These are phyloP conservation scores for Annulohypoxylon maeteangense DNA, from an alignment of 495 filamentous ascomycete genomes.

Conservation along the genomic window DNA sequence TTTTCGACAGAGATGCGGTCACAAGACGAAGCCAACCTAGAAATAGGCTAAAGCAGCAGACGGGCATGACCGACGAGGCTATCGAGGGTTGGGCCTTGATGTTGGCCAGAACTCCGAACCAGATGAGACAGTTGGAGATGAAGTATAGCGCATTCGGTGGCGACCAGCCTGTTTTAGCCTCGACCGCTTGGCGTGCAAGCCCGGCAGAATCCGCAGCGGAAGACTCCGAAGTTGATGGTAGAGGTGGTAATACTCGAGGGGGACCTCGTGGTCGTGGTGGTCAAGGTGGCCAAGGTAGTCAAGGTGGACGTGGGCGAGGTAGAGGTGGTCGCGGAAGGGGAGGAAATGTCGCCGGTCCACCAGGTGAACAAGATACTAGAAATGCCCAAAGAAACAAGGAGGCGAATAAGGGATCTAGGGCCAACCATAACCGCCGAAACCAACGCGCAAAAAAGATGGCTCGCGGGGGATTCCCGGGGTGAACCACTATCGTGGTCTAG, in stretches of 20 bases:
- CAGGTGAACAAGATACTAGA: slow-evolving; percentile 68
- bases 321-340: slow-evolving; percentile 63
- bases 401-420: slow-evolving; percentile 69
- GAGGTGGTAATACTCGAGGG: slow-evolving; percentile 42
- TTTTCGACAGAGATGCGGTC: slow-evolving; percentile 75
- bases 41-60: slow-evolving; percentile 73
- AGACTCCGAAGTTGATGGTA: slow-evolving; percentile 53
- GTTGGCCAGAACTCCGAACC: slow-evolving; percentile 75
- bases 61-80: slow-evolving; percentile 90
- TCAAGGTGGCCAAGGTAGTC: slow-evolving; percentile 58
- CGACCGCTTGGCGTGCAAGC: slow-evolving; percentile 70
- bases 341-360: slow-evolving; percentile 67
- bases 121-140: slow-evolving; percentile 71
- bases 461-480: slow-evolving; percentile 67
- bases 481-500: slow-evolving; percentile 7
- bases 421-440: slow-evolving; percentile 75
- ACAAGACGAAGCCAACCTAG: slow-evolving; percentile 73
- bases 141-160: slow-evolving; percentile 70
- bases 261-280: slow-evolving; percentile 52
- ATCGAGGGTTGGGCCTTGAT: slow-evolving; percentile 96
- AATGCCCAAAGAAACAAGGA: slow-evolving; percentile 71
- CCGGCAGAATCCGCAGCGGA: slow-evolving; percentile 58
- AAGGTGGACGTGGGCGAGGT: slow-evolving; percentile 64
- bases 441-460: slow-evolving; percentile 83
- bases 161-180: slow-evolving; percentile 67